phyloP scores from a whole-genome alignment of 805 yeast species.

The Candida ponderosae region DNA sequence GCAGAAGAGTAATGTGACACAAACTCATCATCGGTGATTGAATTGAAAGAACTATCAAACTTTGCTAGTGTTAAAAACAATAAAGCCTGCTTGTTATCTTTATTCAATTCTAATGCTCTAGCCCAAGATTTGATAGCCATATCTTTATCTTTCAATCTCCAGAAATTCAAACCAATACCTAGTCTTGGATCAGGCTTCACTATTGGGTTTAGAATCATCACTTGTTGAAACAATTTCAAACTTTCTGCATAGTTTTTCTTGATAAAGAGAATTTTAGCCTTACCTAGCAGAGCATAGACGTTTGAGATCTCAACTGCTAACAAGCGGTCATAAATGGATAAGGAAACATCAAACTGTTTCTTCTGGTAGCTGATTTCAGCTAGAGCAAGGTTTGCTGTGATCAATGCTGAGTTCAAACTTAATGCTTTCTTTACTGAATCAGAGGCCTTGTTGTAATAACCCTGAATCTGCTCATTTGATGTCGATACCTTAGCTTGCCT shows the following conservation, averaged over 20 bases:
- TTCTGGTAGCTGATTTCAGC: constrained; percentile 56
- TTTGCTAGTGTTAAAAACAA: constrained; percentile 60
- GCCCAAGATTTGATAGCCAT: constrained; percentile 82
- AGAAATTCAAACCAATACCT: constrained; percentile 91
- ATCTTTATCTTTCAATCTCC: constrained; percentile 73
- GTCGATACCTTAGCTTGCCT: constrained; percentile 29
- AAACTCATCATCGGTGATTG: constrained; percentile 54
- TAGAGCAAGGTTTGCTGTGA: constrained; percentile 52
- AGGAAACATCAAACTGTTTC: constrained; percentile 63
- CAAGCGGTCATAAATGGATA: constrained; percentile 58
- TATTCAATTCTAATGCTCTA: constrained; percentile 62
- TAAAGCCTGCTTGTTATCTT: constrained; percentile 50
- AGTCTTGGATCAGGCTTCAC: constrained; percentile 87
- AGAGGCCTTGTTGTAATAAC: constrained; percentile 32
- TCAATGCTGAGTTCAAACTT: constrained; percentile 34
- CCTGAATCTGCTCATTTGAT: constrained; percentile 18
- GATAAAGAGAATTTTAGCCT: constrained; percentile 72
- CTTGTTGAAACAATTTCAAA: constrained; percentile 76
- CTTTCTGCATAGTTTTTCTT: constrained; percentile 69
- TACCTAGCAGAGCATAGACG: constrained; percentile 70
- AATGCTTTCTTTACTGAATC: constrained; percentile 40
- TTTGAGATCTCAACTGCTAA: constrained; percentile 48
- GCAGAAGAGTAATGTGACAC: constrained; percentile 50
- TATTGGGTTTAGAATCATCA: constrained; percentile 67
- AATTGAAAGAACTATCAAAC: constrained; percentile 55